Conservation (phyloP, 768 basidiomycete genomes). For the Inosperma sp. region DNA sequence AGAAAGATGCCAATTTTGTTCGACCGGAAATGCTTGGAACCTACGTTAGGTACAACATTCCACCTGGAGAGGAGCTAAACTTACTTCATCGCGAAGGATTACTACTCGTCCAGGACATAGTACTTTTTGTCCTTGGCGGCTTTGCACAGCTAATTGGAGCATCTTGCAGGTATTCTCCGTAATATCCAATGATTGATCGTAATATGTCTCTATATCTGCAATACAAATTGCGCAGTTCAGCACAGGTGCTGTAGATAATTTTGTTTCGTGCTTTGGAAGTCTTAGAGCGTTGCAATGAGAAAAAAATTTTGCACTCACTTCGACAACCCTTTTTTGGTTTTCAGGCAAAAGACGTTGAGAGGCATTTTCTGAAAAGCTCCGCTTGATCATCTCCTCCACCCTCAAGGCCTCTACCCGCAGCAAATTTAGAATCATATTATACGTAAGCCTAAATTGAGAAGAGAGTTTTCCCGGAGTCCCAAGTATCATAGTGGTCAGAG, state of each 20-base stretch:
- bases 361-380: constrained; percentile 97
- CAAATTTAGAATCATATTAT: constrained; percentile 98
- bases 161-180: constrained; percentile 59
- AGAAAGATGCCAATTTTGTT: constrained; percentile 71
- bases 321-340: constrained; percentile 81
- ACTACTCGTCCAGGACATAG: constrained; percentile 76
- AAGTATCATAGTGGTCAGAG: constrained; percentile 84
- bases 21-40: constrained; percentile 65
- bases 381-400: constrained; percentile 99
- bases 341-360: constrained; percentile 90
- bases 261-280: constrained; percentile 60
- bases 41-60: neutral
- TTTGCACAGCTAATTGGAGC: constrained; percentile 51
- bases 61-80: constrained; percentile 17
- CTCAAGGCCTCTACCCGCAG: constrained; percentile 92
- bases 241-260: constrained; percentile 54
- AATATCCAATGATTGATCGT: constrained; percentile 64
- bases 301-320: constrained; percentile 46
- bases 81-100: constrained; percentile 75
- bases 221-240: constrained; percentile 65
- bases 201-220: constrained; percentile 71
- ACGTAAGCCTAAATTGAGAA: constrained; percentile 96
- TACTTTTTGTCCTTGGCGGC: constrained; percentile 63
- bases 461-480: constrained; percentile 89
- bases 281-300: constrained; percentile 9